phyloP scores from a whole-genome alignment of 768 basidiomycete species.

The Amanita muscaria region DNA sequence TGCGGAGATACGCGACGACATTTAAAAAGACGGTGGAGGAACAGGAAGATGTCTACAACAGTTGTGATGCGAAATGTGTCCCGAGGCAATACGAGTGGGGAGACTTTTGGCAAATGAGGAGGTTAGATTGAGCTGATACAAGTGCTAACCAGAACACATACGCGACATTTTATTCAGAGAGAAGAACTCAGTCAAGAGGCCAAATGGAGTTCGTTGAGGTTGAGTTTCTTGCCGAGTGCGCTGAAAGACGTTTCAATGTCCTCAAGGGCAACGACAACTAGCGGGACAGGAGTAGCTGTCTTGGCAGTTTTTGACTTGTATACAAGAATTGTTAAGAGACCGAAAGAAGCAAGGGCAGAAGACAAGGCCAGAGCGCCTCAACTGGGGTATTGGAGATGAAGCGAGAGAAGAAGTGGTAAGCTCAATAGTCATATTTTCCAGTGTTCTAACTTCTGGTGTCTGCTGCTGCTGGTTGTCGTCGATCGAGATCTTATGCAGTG shows the following conservation, averaged over 20 bases:
- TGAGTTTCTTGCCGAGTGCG: conserved; percentile 69
- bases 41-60: conserved; percentile 67
- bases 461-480: background rate
- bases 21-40: conserved; percentile 71
- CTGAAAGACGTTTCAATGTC: conserved; percentile 75
- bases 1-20: conserved; percentile 60
- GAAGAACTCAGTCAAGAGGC: conserved; percentile 83
- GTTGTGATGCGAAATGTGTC: conserved; percentile 63
- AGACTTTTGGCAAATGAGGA: conserved; percentile 55
- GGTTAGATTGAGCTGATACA: background rate
- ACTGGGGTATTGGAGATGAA: conserved; percentile 45
- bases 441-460: no score
- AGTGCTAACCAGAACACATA: conserved; percentile 35
- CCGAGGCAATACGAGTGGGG: conserved; percentile 63
- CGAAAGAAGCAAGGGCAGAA: conserved; percentile 48
- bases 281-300: conserved; percentile 70
- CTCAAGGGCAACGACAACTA: conserved; percentile 82
- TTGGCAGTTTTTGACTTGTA: conserved; percentile 98
- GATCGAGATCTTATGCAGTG: background rate
- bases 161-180: conserved; percentile 76
- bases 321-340: conserved; percentile 80
- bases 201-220: conserved; percentile 79
- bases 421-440: conserved; percentile 23
- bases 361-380: conserved; percentile 35
- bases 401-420: conserved; percentile 43